phyloP scores from a whole-genome alignment of 2,329 filamentous ascomycete genomes.

The Anthostomella pinea region DNA sequence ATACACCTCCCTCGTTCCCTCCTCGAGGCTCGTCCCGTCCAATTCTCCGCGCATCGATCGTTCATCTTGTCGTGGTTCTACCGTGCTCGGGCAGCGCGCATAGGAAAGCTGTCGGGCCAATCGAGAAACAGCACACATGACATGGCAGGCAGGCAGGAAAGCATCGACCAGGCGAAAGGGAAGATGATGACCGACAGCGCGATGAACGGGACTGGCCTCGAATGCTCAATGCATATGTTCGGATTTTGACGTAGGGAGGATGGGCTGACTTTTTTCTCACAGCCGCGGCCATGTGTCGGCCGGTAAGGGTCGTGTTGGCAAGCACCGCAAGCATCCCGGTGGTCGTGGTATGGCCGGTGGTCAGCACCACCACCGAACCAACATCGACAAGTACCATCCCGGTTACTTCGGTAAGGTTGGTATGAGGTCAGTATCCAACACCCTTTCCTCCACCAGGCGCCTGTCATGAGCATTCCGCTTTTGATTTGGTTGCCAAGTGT shows the following conservation, averaged over 20 bases:
- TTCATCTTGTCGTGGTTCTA: background rate
- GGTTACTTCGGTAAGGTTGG: constrained; percentile 99
- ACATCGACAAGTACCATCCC: constrained; percentile 79
- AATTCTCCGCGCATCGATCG: background rate
- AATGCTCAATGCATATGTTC: constrained; percentile 3
- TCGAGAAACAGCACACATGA: no score
- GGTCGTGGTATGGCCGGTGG: constrained; percentile 84
- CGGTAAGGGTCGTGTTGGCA: constrained; percentile 97
- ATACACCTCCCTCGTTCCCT: background rate
- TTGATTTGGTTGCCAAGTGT: no score
- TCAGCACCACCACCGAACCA: constrained; percentile 97
- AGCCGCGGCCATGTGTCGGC: constrained; percentile 97
- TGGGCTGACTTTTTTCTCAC: constrained; percentile 37
- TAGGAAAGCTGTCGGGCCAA: no score
- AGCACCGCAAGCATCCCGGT: constrained; percentile 92
- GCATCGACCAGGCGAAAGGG: background rate
- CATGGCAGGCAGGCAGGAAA: no score
- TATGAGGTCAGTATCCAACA: no score
- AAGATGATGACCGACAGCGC: constrained; percentile 9
- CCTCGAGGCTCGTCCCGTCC: background rate
- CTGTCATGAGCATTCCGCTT: no score
- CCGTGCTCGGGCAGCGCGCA: no score
- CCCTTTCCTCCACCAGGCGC: no score
- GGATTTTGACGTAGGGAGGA: constrained; percentile 6
- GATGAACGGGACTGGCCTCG: constrained; percentile 9